Evolutionary conservation across 352 stramenopile species (phyloP), one percentile per base, ranked within the genome.

Genomic region (Globisporangium abappressorium): DNA sequence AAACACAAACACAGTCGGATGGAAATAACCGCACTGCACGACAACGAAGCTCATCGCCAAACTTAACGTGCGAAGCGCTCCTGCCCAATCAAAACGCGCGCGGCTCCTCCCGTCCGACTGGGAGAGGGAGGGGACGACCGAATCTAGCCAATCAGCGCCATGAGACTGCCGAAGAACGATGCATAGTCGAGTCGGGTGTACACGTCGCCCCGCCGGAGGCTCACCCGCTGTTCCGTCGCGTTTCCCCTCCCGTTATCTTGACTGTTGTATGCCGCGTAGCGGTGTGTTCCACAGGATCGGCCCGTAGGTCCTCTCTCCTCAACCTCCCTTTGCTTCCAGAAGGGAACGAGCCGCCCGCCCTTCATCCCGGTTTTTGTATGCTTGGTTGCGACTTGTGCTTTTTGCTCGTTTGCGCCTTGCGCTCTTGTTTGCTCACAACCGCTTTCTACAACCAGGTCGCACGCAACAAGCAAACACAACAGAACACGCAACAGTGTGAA

Each of bases 391-490:
- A 18, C 18, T 22, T 43, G 36, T 30, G 28, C 1, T 30, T 30
- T 30, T 30, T 18, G 33, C 30, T 9, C n/a, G 15, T 6, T 43
- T 49, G 30, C 28, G 28, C 28, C 20, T 47, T n/a, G 57, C 6
- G 30, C 33, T 18, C 28, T 58, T 36, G 28, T 41, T 41, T 43
- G 54, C 54, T 59, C 54, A 59, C 54, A 59, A 59, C 14, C 54
- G 28, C 26, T 18, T 59, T 59, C 18, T 43, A 43, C 53, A 15
- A 41, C 28, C 28, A 41, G 54, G 54, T 59, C 54, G 57, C 57
- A 62, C 33, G 34, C 57, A 62, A 62, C 57, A 62, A 62, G 28
- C 57, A 62, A 20, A 41, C 54, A 41, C 28, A 57, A 57, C 51
- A 57, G 51, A 61, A 61, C 56, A 63, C 36, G n/a, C n/a, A n/a